Conservation (phyloP, 352 stramenopile genomes). For the Phytophthora litchii region DNA sequence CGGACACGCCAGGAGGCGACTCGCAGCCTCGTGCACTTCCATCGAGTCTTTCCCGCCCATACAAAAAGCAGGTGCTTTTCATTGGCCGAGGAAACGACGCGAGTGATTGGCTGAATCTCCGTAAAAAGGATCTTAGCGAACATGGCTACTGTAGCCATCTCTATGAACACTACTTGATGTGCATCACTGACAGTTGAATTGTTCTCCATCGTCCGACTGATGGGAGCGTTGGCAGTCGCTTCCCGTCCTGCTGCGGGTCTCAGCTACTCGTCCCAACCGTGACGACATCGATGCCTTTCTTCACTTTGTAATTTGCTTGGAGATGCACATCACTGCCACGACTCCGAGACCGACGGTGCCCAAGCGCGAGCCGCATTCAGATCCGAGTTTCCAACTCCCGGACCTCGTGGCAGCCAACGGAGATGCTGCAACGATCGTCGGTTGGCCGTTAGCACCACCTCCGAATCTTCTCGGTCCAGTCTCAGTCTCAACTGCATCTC, state of each 20-base stretch:
- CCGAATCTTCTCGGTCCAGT: constrained; percentile 26
- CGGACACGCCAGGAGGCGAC: constrained; percentile 42
- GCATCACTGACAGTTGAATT: constrained; percentile 2
- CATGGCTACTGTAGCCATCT: constrained; percentile 21
- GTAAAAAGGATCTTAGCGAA: constrained; percentile 15
- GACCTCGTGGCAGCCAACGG: constrained; percentile 20
- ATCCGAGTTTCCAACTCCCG: constrained; percentile 33
- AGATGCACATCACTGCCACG: constrained; percentile 39
- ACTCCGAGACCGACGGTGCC: constrained; percentile 15
- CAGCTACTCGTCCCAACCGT: constrained; percentile 36
- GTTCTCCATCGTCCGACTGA: constrained; percentile 35
- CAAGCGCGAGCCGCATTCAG: constrained; percentile 22
- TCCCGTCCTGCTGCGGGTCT: constrained; percentile 33
- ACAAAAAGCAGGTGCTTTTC: constrained; percentile 27
- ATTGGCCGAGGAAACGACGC: constrained; percentile 24
- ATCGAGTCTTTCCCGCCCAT: constrained; percentile 21
- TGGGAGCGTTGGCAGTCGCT: constrained; percentile 40
- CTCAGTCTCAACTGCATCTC: constrained; percentile 13
- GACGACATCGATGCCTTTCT: constrained; percentile 29
- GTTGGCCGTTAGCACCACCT: constrained; percentile 28
- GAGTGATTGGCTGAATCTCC: constrained; percentile 28
- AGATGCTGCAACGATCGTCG: constrained; percentile 11
- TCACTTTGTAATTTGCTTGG: constrained; percentile 42
- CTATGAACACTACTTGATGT: too few species aligned
- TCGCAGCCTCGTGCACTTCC: constrained; percentile 41